Conservation (phyloP, 345 rosid species). For the Brassica incana region DNA sequence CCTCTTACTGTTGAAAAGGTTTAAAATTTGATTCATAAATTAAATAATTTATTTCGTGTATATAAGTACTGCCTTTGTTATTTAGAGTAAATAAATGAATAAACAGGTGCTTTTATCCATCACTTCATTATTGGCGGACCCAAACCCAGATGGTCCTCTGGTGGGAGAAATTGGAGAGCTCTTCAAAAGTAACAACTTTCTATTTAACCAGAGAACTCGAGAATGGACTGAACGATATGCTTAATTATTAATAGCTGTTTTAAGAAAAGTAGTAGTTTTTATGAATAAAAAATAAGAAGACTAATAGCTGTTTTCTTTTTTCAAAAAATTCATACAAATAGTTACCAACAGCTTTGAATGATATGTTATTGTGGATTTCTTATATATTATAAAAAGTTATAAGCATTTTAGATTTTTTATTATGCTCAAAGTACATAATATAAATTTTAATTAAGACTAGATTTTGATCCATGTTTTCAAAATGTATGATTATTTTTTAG, state of each 20-base stretch:
- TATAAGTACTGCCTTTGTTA: not conserved
- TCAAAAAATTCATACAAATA: not conserved
- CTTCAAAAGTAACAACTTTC: not conserved
- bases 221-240: slow-evolving; percentile 19
- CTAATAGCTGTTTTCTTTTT: not conserved
- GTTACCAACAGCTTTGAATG: not conserved
- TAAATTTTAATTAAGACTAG: too few species aligned
- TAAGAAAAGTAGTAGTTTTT: not conserved
- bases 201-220: slow-evolving; percentile 3
- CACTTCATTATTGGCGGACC: slow-evolving; percentile 12
- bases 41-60: not conserved
- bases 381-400: not conserved
- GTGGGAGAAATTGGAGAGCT: not conserved
- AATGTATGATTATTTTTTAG: not conserved
- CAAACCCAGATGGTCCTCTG: slow-evolving; percentile 22
- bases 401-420: not conserved
- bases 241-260: not conserved
- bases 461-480: not conserved
- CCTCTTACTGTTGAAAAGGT: slow-evolving; percentile 20
- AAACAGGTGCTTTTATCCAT: slow-evolving; percentile 21
- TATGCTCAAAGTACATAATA: not conserved
- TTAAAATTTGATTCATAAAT: not conserved
- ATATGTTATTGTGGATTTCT: not conserved
- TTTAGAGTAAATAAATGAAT: not conserved
- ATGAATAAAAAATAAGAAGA: not conserved